Evolutionary conservation across 345 rosid genomes (phyloP), one percentile per base, ranked within the genome.

Genomic region (Moringa oleifera): DNA sequence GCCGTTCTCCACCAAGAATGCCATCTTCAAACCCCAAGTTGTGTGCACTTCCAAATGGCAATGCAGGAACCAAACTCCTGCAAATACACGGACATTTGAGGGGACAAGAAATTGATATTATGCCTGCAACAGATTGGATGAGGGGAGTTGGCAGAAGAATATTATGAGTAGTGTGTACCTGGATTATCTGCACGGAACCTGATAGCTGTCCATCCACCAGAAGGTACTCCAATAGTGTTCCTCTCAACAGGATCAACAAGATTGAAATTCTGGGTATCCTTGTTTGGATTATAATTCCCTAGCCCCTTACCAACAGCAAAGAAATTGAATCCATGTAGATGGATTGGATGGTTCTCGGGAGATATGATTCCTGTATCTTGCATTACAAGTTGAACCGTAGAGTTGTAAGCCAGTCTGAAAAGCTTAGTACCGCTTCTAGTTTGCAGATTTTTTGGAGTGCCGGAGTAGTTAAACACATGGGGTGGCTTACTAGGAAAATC

Each of bases 51-150:
- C 95, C 75, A 93, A 73, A 81, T 92, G 98, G 61, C 98, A 92
- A 70, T 92, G 98, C 94, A 93, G 65, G 73, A 94, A 90, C 99
- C 97, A 94, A 24, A 94, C 93, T 18, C 99, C 97, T 94, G 68
- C 63, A 87, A n/a, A n/a, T n/a, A n/a, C n/a, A 41, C n/a, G 9
- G 1, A 41, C 1, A 41, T n/a, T n/a, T n/a, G n/a, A n/a, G n/a
- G n/a, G n/a, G n/a, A n/a, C n/a, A 41, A 41, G 12, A 41, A 41
- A 41, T 41, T 41, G n/a, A n/a, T n/a, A n/a, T n/a, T n/a, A n/a
- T n/a, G n/a, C n/a, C n/a, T n/a, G n/a, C n/a, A n/a, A n/a, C n/a
- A n/a, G n/a, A n/a, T n/a, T n/a, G n/a, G n/a, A n/a, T n/a, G n/a
- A n/a, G n/a, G n/a, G n/a, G n/a, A n/a, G n/a, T n/a, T n/a, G n/a